Evolutionary conservation across 805 yeast genomes (phyloP), one percentile per base, ranked within the genome.

Genomic region (Candida stauntonica): DNA sequence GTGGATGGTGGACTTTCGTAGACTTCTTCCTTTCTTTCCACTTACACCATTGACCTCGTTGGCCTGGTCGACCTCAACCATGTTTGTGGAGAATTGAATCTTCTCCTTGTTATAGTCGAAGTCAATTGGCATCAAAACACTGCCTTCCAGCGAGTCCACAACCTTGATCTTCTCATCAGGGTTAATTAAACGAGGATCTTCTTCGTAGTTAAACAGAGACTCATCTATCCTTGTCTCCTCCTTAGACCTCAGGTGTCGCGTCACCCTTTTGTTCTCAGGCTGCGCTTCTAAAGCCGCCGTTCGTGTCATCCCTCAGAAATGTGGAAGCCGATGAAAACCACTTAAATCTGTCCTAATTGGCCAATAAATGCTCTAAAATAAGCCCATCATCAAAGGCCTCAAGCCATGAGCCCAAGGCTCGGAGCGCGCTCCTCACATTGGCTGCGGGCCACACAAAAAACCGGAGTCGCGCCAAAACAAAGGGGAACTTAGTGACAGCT

Each of bases 191-290:
- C 28, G 18, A 2, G 51, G 50, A 31, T 41, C 47, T 29, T 54
- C 56, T 27, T 55, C 60, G 24, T 32, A 55, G 40, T 55, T 54
- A 48, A 52, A 55, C 16, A 55, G 41, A 2, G 58, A 44, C 6
- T 47, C 33, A 31, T 55, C 50, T 6, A 45, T 38, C 16, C 37
- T 39, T 7, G 39, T 35, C 9, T 42, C 41, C n/a, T 46, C 52
- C 21, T 47, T 51, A 7, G 57, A 49, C 23, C 56, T 37, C 17
- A 46, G 39, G 16, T 34, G 42, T n/a, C 45, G 41, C 16, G 42
- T 36, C 31, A 17, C 14, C 9, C 44, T 35, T 28, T n/a, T 36
- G 27, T 36, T 36, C 23, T 36, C 40, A 18, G 39, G 35, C 14
- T 27, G 24, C 26, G 23, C n/a, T n/a, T n/a, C n/a, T n/a, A n/a